Evolutionary conservation across 2,329 filamentous ascomycete genomes (phyloP), one percentile per base, ranked within the genome.

Genomic region (Pseudogymnoascus sp.): DNA sequence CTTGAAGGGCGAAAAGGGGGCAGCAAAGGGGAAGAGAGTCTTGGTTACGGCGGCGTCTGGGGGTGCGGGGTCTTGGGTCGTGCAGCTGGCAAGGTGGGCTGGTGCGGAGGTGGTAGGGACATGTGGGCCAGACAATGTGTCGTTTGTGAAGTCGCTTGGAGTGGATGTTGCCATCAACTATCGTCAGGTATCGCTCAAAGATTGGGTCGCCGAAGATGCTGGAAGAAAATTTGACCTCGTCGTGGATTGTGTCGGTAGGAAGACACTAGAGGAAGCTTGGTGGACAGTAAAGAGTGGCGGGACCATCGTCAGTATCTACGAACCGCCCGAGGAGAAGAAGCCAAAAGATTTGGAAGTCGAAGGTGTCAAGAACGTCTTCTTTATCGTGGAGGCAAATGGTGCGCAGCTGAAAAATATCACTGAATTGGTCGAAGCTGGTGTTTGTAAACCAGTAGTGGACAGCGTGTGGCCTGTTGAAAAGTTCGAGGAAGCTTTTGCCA

Each of bases 1-100:
- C 23, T n/a, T 74, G 21, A 57, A 64, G 17, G 67, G 61, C 6
- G 33, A 68, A 17, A 67, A 9, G 63, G 65, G 3, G 17, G 65
- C n/a, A 65, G 66, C 31, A 65, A 65, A 65, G n/a, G 71, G 70
- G 13, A 78, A 77, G 68, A 68, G 73, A n/a, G 69, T 81, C 4
- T 72, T 79, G 10, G 70, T 81, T 13, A 79, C 75, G 4, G 79
- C 74, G 57, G 78, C 78, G 1, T 75, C 77, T 4, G 78, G 79
- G 3, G 74, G 74, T 3, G 77, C 79, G 1, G 79, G 79, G 3
- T 70, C 75, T 33, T 80, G 77, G 78, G 70, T 74, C 23, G 71
- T 78, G 60, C 78, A 79, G 70, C 66, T 78, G 31, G 76, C 76
- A 17, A 71, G 71, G 50, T 66, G 70, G 62, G 71, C 72, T 28